These are phyloP conservation scores for Corynespora cassiicola DNA, from an alignment of 2,329 filamentous ascomycete genomes.

Conservation along the genomic window DNA sequence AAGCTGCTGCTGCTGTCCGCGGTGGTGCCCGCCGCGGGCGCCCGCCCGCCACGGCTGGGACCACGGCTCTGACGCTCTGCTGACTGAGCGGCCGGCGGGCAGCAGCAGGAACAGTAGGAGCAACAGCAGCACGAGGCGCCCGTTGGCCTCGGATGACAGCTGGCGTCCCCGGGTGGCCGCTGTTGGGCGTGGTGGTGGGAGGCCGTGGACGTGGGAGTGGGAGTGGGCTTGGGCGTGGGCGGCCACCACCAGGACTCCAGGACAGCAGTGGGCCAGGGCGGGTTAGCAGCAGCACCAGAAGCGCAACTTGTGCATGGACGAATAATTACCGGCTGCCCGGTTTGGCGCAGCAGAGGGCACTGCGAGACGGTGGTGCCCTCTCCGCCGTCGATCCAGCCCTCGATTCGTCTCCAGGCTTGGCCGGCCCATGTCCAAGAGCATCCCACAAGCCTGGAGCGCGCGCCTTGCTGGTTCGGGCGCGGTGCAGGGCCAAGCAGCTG, in stretches of 20 bases:
- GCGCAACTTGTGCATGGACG: constrained; percentile 23
- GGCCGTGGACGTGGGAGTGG: constrained; percentile 1
- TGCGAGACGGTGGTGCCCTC: constrained; percentile 32
- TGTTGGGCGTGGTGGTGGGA: constrained; percentile 8
- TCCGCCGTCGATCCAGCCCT: constrained; percentile 33
- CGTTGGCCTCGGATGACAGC: constrained; percentile 35
- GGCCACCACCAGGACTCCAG: too few relatives aligned
- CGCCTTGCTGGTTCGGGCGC: constrained; percentile 22
- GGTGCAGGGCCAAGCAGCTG: constrained; percentile 19
- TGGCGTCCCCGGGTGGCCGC: constrained; percentile 19
- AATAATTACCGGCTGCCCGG: constrained; percentile 37
- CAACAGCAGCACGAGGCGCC: constrained; percentile 30
- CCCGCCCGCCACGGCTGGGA: constrained; percentile 2
- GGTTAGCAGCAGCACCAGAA: too few relatives aligned
- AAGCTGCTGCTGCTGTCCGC: too few relatives aligned
- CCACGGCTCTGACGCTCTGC: too few relatives aligned
- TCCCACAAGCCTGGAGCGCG: constrained; percentile 31
- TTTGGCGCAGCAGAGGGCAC: constrained; percentile 23
- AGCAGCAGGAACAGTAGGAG: not conserved
- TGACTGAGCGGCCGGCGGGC: too few relatives aligned
- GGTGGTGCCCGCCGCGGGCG: not conserved
- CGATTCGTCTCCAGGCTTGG: constrained; percentile 23
- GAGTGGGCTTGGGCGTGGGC: constrained; percentile 1
- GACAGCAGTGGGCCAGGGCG: too few relatives aligned
- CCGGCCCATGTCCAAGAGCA: constrained; percentile 28